Conservation (phyloP, 139 green algal species). For the Deuterostichococcus epilithicus region DNA sequence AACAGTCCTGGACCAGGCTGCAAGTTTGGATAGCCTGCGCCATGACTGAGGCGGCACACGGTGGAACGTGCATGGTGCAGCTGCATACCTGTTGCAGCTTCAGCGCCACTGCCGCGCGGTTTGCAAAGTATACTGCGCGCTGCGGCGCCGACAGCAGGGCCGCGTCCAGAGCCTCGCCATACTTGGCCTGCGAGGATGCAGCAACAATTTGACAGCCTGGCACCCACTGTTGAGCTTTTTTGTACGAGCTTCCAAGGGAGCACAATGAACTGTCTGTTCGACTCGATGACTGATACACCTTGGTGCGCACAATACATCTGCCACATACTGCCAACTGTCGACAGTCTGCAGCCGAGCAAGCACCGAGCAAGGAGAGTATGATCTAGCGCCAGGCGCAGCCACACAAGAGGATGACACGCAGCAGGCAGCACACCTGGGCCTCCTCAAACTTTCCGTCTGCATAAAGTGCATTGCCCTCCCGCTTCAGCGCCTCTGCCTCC, state of each 20-base stretch:
- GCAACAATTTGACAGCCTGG: too few relatives aligned
- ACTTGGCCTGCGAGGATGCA: slow-evolving; percentile 29
- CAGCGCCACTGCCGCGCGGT: slow-evolving; percentile 66
- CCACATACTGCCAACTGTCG: background rate
- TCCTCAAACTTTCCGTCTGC: slow-evolving; percentile 10
- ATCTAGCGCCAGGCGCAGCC: background rate
- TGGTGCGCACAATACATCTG: background rate
- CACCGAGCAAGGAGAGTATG: background rate
- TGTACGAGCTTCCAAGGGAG: background rate
- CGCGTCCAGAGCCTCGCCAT: slow-evolving; percentile 48
- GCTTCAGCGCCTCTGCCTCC: slow-evolving; percentile 54
- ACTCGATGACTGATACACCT: background rate
- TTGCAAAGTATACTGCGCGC: slow-evolving; percentile 66
- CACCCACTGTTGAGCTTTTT: background rate
- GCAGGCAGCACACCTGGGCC: slow-evolving; percentile 26
- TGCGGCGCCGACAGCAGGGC: slow-evolving; percentile 34
- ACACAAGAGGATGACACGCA: background rate
- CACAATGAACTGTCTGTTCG: background rate
- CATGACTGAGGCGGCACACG: too few relatives aligned
- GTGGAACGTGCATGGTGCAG: too few relatives aligned
- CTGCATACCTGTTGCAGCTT: slow-evolving; percentile 34
- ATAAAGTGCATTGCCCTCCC: slow-evolving; percentile 66
- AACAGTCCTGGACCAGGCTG: too few relatives aligned
- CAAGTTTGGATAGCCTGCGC: too few relatives aligned
- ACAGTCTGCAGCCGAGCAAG: background rate